Evolutionary conservation across 306 rosid species (phyloP).

Genomic region (Senna siamea): DNA sequence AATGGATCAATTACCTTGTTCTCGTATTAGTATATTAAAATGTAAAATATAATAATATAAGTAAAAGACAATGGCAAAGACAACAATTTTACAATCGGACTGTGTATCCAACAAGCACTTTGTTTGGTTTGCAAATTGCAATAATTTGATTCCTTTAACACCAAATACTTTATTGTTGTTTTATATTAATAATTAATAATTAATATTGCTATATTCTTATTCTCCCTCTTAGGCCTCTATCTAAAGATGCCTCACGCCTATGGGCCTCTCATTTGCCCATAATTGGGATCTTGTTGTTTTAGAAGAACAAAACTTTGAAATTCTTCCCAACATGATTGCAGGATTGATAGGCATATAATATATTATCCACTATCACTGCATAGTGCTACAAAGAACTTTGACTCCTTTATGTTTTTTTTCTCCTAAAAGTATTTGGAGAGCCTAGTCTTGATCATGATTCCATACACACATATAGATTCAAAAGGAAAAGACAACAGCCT

Average conservation of each 20-base stretch:
- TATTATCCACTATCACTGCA: not conserved
- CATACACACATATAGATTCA: not conserved
- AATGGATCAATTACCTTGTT: too few relatives aligned
- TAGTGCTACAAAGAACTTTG: not conserved
- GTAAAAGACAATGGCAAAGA: not conserved
- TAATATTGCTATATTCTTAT: not conserved
- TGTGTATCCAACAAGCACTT: not conserved
- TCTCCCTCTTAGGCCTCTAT: not conserved
- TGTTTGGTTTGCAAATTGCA: not conserved
- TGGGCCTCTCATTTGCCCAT: conserved; percentile 3
- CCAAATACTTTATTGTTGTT: not conserved
- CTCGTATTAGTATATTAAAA: too few relatives aligned
- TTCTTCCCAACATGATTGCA: not conserved
- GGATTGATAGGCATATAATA: not conserved
- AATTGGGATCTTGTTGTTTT: not conserved
- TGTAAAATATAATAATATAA: too few relatives aligned
- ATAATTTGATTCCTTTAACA: not conserved
- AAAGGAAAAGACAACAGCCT: not conserved
- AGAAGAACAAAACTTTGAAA: not conserved
- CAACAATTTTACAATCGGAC: not conserved
- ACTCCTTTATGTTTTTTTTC: not conserved
- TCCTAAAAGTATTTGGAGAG: not conserved
- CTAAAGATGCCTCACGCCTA: conserved; percentile 2
- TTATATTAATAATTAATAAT: too few relatives aligned
- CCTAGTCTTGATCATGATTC: not conserved